Base-by-base conservation (phyloP, 768 basidiomycete species). In the Solioccasus polychromus region DNA sequence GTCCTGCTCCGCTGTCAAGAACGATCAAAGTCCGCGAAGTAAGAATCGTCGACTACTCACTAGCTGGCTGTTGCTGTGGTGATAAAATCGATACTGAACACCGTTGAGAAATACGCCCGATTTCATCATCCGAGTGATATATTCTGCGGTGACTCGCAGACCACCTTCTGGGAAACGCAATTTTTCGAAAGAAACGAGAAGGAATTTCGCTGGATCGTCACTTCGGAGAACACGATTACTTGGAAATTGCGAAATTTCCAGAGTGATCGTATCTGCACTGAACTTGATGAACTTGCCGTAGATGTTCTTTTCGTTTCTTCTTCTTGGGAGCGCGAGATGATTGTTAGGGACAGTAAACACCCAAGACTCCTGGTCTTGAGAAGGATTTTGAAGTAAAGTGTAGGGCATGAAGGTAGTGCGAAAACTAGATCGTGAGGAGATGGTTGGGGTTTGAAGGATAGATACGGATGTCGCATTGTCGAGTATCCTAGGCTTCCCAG, bases 31-130 rank as follows among this genome's bases (percentile, higher is more conserved):
- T 35, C 22, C 10, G 15, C 14, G 23, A 40, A 26, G 2, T 5
- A 1, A 32, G 10, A 22, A 34, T 3, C 10, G 10, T 24, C n/a
- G 10, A 11, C 11, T 18, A 7, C 63, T 71, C 49, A 82, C 82
- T 58, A 85, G 54, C 51, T 86, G 83, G 48, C 81, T 85, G 55
- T 85, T 83, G 32, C 83, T 83, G 47, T 86, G 83, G 45, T 80
- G 79, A 47, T 83, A 85, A 58, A 85, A 85, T 2, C 83, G 76
- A 58, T 84, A 83, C 51, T 83, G 78, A 0, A 73, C 60, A 1
- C 69, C 71, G 49, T 85, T 84, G 53, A 83, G 53, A 53, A 74
- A 75, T 2, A 86, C 46, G 0, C 83, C 83, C 0, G 68, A 64
- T 47, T 72, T 75, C 61, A 84, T 69, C 48, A 85, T 57, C 25